These are phyloP conservation scores for Alternaria tenuissima DNA, from an alignment of 2,329 filamentous ascomycete species.

Conservation along the genomic window DNA sequence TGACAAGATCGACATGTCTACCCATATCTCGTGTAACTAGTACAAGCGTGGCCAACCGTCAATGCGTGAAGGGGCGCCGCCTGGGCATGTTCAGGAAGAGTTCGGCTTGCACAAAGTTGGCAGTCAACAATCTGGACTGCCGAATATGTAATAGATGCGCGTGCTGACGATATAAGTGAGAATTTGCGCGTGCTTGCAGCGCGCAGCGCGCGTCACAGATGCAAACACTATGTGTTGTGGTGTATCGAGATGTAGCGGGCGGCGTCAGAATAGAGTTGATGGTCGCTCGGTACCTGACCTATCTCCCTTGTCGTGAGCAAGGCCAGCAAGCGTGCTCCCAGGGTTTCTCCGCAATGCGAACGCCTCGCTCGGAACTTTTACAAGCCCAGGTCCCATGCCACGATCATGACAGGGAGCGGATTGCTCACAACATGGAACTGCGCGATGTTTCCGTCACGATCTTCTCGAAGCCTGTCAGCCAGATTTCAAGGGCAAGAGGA, in stretches of 20 bases:
- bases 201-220: neutral
- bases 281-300: constrained; percentile 46
- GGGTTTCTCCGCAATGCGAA: constrained; percentile 51
- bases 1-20: constrained; percentile 30
- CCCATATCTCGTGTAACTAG: constrained; percentile 31
- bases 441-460: constrained; percentile 33
- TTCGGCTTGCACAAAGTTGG: constrained; percentile 20
- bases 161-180: neutral
- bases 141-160: constrained; percentile 1
- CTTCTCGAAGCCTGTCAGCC: constrained; percentile 41
- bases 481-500: constrained; percentile 6
- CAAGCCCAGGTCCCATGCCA: constrained; percentile 50
- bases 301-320: constrained; percentile 48
- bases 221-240: constrained; percentile 8
- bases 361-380: constrained; percentile 50
- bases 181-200: constrained; percentile 5
- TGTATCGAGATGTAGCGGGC: constrained; percentile 8
- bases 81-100: constrained; percentile 15
- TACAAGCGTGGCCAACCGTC: constrained; percentile 22
- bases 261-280: constrained; percentile 50
- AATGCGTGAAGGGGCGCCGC: constrained; percentile 16
- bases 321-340: constrained; percentile 45
- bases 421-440: constrained; percentile 30
- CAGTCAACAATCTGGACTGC: constrained; percentile 15
- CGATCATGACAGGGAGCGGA: constrained; percentile 44